These are phyloP conservation scores for Teratosphaeriaceae sp. DNA, from an alignment of 2,329 filamentous ascomycete species.

Conservation along the genomic window DNA sequence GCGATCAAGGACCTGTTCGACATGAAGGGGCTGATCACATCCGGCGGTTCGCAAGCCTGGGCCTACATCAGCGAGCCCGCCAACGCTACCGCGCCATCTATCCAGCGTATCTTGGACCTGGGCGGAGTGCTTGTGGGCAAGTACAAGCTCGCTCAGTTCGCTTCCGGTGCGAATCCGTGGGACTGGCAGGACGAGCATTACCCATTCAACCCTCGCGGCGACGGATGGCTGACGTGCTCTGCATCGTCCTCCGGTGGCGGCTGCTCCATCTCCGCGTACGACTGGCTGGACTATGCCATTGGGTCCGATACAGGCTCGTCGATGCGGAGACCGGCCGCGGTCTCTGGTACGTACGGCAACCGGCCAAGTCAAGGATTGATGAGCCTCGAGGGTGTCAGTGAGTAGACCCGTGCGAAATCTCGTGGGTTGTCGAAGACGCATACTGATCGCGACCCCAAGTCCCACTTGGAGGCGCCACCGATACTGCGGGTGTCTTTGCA, in stretches of 20 bases:
- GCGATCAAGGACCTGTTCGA: constrained; percentile 34
- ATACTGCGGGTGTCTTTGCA: constrained; percentile 16
- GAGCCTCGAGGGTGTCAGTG: constrained; percentile 10
- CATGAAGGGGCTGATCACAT: constrained; percentile 29
- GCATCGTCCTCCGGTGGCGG: constrained; percentile 22
- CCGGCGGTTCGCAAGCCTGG: constrained; percentile 28
- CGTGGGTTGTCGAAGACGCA: too few relatives aligned
- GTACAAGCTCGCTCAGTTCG: constrained; percentile 31
- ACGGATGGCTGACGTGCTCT: constrained; percentile 29
- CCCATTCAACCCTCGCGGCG: constrained; percentile 33
- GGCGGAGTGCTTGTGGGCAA: constrained; percentile 33
- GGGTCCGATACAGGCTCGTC: constrained; percentile 25
- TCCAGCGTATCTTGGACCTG: constrained; percentile 29
- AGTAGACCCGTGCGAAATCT: too few relatives aligned
- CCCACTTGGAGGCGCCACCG: constrained; percentile 12
- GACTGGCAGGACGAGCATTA: constrained; percentile 17
- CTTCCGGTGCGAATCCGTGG: constrained; percentile 14
- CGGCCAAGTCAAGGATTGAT: constrained; percentile 14
- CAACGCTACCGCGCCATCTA: constrained; percentile 25
- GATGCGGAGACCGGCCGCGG: background rate
- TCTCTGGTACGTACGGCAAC: constrained; percentile 9
- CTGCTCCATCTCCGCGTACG: constrained; percentile 31
- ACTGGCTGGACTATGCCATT: constrained; percentile 36
- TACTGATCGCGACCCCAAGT: too few relatives aligned
- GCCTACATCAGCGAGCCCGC: constrained; percentile 18